A percentile compares a stretch with the other conserved stretches of the same genome.
Evolutionary conservation across 345 rosid genomes (phyloP).

Genomic region (Garcia nutans): DNA sequence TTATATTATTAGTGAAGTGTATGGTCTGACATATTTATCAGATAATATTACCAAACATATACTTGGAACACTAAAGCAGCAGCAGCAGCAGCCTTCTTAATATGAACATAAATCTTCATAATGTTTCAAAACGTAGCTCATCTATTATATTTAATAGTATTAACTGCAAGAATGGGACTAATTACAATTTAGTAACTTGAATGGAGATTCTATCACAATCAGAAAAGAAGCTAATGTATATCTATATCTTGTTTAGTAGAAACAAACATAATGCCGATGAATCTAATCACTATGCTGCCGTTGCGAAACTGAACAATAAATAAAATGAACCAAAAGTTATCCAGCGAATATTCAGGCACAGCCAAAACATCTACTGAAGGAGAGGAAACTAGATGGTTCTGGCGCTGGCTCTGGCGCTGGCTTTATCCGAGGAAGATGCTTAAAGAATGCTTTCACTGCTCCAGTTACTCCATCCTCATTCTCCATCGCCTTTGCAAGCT

Average conservation of each 20-base stretch:
- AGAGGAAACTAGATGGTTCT: slow-evolving; percentile 44
- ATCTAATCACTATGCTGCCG: slow-evolving; percentile 4
- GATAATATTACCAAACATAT: no score
- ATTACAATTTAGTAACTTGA: slow-evolving; percentile 8
- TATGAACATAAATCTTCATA: background rate
- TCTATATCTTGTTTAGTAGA: slow-evolving; percentile 3
- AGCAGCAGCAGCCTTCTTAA: background rate
- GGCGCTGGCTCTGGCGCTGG: slow-evolving; percentile 27
- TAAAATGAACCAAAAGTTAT: background rate
- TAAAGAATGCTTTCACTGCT: slow-evolving; percentile 90
- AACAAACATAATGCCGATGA: background rate
- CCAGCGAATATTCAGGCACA: slow-evolving; percentile 45
- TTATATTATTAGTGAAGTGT: no score
- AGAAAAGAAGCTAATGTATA: background rate
- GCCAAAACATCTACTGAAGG: slow-evolving; percentile 71
- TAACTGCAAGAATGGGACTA: slow-evolving; percentile 2
- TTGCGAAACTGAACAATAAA: background rate
- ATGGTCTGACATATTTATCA: no score
- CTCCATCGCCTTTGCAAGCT: slow-evolving; percentile 89
- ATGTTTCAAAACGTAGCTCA: background rate
- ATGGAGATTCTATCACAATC: background rate
- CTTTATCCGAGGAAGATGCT: slow-evolving; percentile 60
- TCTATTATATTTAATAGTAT: background rate
- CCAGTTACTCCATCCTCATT: slow-evolving; percentile 95
- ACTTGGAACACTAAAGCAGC: no score